Base-by-base conservation (phyloP, 2,329 filamentous ascomycete genomes). In the Fusarium veterinarium region DNA sequence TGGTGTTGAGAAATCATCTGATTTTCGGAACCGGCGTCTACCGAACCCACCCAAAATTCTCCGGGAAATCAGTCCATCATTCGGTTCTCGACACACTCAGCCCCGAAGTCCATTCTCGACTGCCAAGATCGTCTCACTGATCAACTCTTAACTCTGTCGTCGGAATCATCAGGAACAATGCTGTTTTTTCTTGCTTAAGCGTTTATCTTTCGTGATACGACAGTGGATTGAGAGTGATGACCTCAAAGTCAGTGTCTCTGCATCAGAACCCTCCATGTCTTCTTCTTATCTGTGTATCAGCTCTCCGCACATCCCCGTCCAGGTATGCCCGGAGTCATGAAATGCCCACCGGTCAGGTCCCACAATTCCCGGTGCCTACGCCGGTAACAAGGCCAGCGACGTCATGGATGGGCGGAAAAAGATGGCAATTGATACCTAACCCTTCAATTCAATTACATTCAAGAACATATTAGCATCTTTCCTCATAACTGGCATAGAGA, bases 11-110 rank as follows among this genome's bases (percentile, higher is more conserved):
- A 45, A 58, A 73, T 64, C 59, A 65, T 61, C 63, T 64, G 67
- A 71, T 71, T 14, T 38, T 68, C 46, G 52, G 67, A 41, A 56
- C 67, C 71, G 71, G 71, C 71, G 67, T 33, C 52, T 23, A 65
- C 71, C 71, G 71, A 72, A 52, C 40, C 69, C 63, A 44, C 45
- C 62, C 30, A 67, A 64, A 55, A 41, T 46, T 23, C 51, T 13
- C 67, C 62, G 60, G 23, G 10, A 57, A 73, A 71, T 72, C 70
- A 72, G 70, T 38, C 57, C 31, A 72, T 71, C 35, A 13, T 38
- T 40, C 61, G 57, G 61, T 51, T 62, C 57, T 64, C 48, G 44
- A 55, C 52, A 48, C 30, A 40, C 38, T 4, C 64, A 49, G 37
- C 40, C 31, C 41, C n/a, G 6, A 35, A 64, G 13, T 14, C 40